Conservation (phyloP, 352 stramenopile genomes). For the Phytophthora ramorum region DNA sequence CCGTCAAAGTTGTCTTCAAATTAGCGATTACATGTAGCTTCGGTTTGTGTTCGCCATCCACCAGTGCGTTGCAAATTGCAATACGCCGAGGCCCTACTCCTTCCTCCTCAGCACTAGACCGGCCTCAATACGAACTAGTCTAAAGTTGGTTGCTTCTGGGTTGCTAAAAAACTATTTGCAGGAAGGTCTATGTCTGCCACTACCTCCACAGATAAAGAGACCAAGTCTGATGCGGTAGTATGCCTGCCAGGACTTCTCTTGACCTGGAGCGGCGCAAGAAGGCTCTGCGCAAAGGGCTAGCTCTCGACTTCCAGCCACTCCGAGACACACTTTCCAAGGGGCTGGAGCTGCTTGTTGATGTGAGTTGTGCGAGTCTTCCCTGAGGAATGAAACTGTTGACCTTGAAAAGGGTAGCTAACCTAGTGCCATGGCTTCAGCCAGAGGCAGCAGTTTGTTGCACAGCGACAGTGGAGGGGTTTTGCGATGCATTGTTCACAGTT, state of each 20-base stretch:
- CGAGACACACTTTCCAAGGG: conserved; percentile 52
- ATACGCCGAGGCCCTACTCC: too few relatives aligned
- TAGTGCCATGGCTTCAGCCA: conserved; percentile 25
- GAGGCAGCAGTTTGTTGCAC: conserved; percentile 65
- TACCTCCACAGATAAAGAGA: conserved; percentile 3
- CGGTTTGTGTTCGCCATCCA: too few relatives aligned
- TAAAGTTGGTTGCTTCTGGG: conserved; percentile 3
- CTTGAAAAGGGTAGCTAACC: conserved; percentile 1
- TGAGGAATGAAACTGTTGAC: not conserved
- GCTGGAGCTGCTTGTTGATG: conserved; percentile 55
- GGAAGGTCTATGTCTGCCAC: not conserved
- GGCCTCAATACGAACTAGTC: not conserved
- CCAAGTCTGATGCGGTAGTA: conserved; percentile 22
- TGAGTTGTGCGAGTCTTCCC: conserved; percentile 14
- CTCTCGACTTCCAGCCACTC: conserved; percentile 65
- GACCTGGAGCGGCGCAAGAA: conserved; percentile 56
- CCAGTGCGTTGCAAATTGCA: too few relatives aligned
- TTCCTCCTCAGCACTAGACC: too few relatives aligned
- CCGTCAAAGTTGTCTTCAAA: too few relatives aligned
- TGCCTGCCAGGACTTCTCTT: conserved; percentile 31
- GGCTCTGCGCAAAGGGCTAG: conserved; percentile 51
- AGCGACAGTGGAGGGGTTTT: conserved; percentile 59
- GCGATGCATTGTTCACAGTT: conserved; percentile 56
- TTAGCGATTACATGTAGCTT: too few relatives aligned
- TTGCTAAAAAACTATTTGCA: conserved; percentile 17